Percentiles rank a stretch among this genome's conserved stretches.
phyloP scores from a whole-genome alignment of 202 grass and related monocot species.

The Cymbopogon flexuosus region DNA sequence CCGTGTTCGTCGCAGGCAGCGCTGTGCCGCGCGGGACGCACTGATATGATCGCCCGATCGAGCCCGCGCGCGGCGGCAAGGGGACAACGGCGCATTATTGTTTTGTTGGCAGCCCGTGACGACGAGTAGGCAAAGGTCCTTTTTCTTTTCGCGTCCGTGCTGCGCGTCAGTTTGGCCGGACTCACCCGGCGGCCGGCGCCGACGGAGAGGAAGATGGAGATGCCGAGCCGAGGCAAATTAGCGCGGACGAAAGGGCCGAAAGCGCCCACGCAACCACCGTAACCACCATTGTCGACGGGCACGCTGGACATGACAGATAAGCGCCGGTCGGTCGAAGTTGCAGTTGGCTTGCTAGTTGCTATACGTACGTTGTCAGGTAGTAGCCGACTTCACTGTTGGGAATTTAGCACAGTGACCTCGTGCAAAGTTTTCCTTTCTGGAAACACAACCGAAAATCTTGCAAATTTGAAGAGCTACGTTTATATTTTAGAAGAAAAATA shows the following conservation, averaged over 20 bases:
- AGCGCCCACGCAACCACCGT: slow-evolving; percentile 26
- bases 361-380: background rate
- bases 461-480: background rate
- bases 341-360: background rate
- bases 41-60: background rate
- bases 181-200: background rate
- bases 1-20: background rate
- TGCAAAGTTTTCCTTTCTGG: background rate
- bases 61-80: background rate
- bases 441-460: background rate
- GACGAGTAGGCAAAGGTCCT: background rate
- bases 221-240: background rate
- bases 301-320: background rate
- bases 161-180: slow-evolving; percentile 19
- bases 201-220: background rate
- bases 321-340: background rate
- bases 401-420: background rate
- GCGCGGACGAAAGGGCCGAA: background rate
- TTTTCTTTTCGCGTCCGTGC: background rate
- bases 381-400: slow-evolving; percentile 34
- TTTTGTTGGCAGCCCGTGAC: slow-evolving; percentile 34
- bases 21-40: background rate
- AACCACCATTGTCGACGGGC: background rate
- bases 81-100: slow-evolving; percentile 28
- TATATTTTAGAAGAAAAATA: too few relatives aligned